phyloP scores from a whole-genome alignment of 2,329 filamentous ascomycete genomes.

The Cercospora berteroae region DNA sequence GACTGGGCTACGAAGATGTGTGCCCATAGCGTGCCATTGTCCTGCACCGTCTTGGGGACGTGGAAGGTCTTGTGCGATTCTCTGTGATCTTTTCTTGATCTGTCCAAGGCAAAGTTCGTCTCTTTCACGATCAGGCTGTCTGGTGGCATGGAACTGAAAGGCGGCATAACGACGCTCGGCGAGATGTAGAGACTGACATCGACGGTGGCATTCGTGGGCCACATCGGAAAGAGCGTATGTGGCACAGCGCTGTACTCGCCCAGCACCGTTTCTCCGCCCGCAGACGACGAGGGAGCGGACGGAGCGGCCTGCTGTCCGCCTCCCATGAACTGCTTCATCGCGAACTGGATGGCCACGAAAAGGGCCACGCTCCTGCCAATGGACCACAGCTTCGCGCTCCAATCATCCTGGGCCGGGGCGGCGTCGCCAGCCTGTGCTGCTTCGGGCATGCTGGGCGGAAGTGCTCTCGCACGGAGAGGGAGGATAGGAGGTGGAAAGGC shows the following conservation, averaged over 20 bases:
- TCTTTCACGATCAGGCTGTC: constrained; percentile 76
- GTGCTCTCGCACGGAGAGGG: neutral
- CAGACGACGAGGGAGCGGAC: constrained; percentile 21
- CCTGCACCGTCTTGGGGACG: constrained; percentile 76
- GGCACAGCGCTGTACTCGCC: constrained; percentile 62
- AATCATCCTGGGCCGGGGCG: constrained; percentile 18
- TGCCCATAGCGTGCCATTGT: constrained; percentile 90
- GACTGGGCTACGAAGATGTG: constrained; percentile 85
- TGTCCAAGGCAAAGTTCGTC: constrained; percentile 60
- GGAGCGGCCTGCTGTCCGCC: constrained; percentile 25
- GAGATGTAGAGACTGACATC: constrained; percentile 87
- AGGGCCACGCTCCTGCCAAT: constrained; percentile 57
- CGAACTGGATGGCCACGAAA: constrained; percentile 59
- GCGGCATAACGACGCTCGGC: constrained; percentile 65
- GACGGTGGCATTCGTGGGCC: constrained; percentile 73
- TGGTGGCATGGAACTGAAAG: constrained; percentile 63
- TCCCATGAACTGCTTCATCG: constrained; percentile 56
- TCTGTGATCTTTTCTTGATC: constrained; percentile 69
- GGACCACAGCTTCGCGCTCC: constrained; percentile 32
- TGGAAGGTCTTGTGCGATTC: constrained; percentile 72
- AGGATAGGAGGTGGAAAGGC: neutral
- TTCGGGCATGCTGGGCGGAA: constrained; percentile 9
- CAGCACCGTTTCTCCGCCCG: constrained; percentile 41
- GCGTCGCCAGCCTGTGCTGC: constrained; percentile 5
- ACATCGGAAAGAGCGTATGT: constrained; percentile 76